Evolutionary conservation across 371 early-diverging fungal species (phyloP).

Genomic region (Lichtheimia ramosa): DNA sequence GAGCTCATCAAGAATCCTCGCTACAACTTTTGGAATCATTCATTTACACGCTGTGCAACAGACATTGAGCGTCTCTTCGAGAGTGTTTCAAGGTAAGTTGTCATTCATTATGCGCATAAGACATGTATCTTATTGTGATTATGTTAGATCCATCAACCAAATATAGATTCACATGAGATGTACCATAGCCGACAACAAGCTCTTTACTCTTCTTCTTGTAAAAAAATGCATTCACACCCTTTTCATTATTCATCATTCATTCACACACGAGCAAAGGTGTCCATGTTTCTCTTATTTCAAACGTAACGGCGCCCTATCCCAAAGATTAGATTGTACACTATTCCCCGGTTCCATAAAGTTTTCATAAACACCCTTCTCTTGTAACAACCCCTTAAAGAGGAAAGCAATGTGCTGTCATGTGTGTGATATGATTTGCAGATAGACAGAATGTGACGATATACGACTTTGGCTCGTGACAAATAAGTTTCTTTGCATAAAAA

Average conservation of each 20-base stretch:
- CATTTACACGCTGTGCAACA: constrained; percentile 71
- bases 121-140: not conserved
- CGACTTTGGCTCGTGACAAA: too few species aligned
- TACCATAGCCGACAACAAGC: not conserved
- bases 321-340: constrained; percentile 1
- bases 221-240: not conserved
- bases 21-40: constrained; percentile 88
- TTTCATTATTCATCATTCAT: too few species aligned
- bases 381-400: too few species aligned
- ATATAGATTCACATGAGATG: constrained; percentile 5
- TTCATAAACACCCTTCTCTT: too few species aligned
- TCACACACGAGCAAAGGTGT: too few species aligned
- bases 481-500: too few species aligned
- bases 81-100: constrained; percentile 61
- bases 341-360: not conserved
- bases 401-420: not conserved
- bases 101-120: not conserved
- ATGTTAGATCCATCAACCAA: constrained; percentile 16
- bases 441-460: too few species aligned
- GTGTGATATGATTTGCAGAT: not conserved
- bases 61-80: constrained; percentile 78
- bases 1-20: constrained; percentile 94
- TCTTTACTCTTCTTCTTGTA: constrained; percentile 5
- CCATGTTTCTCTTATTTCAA: not conserved
- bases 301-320: not conserved